Base-by-base conservation (phyloP, 2,329 filamentous ascomycete genomes). In the Penicillium griseofulvum region DNA sequence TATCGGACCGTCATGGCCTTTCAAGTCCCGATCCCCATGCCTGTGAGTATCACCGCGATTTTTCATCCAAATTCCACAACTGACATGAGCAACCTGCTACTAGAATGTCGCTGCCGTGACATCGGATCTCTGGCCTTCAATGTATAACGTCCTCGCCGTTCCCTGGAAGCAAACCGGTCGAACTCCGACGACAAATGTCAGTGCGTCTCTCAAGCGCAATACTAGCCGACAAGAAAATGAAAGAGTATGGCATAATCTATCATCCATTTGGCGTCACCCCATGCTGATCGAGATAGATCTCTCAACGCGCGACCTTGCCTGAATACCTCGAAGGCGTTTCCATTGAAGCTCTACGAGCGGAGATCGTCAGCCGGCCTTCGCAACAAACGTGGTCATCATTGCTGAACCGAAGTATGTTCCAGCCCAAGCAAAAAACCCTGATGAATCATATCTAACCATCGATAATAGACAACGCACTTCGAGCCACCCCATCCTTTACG, bases 1-100 rank as follows among this genome's bases (percentile, higher is more conserved):
- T 47, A 63, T 63, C 61, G 60, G 67, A 68, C 65, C 66, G 76
- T 57, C 66, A 82, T 82, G 81, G 79, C 80, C 68, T 80, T 81
- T 65, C 78, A 80, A 68, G 71, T 76, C 63, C 74, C 79, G 60
- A 69, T 78, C 63, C 73, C 73, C 59, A 67, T 78, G 59, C 77
- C 78, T 64, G 80, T 82, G 68, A 64, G 78, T 38, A 59, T 28
- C 26, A 17, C 29, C 45, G 29, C 37, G 28, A 34, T 53, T 17
- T 36, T 24, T 47, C 36, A 47, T 31, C 28, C 12, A 49, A 5
- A 38, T 8, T 34, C 4, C 31, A 49, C 50, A 22, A 41, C 60
- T 69, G 17, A 68, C 49, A n/a, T 16, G 8, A 41, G 33, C 7
- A 9, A 22, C 48, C 38, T 28, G 29, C 34, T 29, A 47, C n/a